Percentiles rank a stretch among this genome's conserved stretches.
Conservation (phyloP, 2,329 filamentous ascomycete species). For the Microsporum ferrugineum region DNA sequence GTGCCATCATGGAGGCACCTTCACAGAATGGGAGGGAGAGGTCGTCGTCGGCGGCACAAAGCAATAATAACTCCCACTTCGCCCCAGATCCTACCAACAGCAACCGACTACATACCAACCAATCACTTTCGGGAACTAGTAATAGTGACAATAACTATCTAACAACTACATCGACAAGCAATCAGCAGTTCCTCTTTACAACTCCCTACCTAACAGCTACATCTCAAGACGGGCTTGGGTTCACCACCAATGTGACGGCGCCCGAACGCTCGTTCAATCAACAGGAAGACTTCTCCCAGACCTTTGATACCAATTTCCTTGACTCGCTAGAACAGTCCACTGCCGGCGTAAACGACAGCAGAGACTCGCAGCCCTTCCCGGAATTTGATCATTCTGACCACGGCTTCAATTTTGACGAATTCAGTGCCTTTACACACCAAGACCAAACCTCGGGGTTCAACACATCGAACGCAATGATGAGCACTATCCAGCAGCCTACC, state of each 20-base stretch:
- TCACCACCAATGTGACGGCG: neutral
- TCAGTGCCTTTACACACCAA: slow-evolving; percentile 28
- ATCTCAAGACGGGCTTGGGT: neutral
- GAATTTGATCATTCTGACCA: slow-evolving; percentile 30
- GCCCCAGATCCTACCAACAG: neutral
- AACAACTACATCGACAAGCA: slow-evolving; percentile 10
- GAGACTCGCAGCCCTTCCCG: slow-evolving; percentile 27
- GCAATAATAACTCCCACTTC: slow-evolving; percentile 4
- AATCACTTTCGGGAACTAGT: neutral
- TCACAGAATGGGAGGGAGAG: slow-evolving; percentile 1
- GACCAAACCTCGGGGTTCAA: slow-evolving; percentile 25
- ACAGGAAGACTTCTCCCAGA: slow-evolving; percentile 26
- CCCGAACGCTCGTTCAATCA: slow-evolving; percentile 27
- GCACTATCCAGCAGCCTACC: slow-evolving; percentile 23
- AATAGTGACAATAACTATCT: neutral
- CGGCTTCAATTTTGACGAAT: slow-evolving; percentile 26
- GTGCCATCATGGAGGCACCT: neutral
- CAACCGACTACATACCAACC: neutral
- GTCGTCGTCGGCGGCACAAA: slow-evolving; percentile 1
- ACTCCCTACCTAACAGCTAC: slow-evolving; percentile 26
- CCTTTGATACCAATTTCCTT: slow-evolving; percentile 29
- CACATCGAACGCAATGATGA: slow-evolving; percentile 20
- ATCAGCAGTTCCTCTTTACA: slow-evolving; percentile 28
- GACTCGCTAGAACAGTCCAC: slow-evolving; percentile 27
- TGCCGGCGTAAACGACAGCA: slow-evolving; percentile 15